A percentile compares a stretch with the other conserved stretches of the same genome.
Evolutionary conservation across 2,329 filamentous ascomycete species (phyloP).

Genomic region (Thelonectria rubi): DNA sequence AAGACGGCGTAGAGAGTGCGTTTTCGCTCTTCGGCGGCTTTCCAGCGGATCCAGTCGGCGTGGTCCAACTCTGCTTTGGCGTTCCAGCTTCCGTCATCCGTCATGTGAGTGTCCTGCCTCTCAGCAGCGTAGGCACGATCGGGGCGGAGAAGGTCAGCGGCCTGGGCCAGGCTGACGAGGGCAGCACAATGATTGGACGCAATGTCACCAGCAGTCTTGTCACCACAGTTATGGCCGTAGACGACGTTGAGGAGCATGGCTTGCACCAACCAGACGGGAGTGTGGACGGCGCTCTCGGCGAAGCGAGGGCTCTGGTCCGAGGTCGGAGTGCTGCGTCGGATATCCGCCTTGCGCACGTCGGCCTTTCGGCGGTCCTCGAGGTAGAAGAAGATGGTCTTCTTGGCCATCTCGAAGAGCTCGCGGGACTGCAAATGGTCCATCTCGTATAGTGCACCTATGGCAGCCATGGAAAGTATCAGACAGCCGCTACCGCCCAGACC

Average conservation of each 20-base stretch:
- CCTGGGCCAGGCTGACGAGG: conserved; percentile 87
- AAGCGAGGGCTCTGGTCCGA: conserved; percentile 58
- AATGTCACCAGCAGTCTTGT: conserved; percentile 90
- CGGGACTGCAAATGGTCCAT: conserved; percentile 81
- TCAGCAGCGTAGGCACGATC: conserved; percentile 56
- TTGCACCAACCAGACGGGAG: conserved; percentile 94
- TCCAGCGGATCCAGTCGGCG: conserved; percentile 84
- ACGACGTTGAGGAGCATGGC: conserved; percentile 97
- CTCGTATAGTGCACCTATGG: conserved; percentile 86
- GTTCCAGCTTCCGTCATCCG: conserved; percentile 60
- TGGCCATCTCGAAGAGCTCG: conserved; percentile 89
- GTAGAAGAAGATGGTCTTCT: conserved; percentile 94
- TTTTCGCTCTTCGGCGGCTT: conserved; percentile 87
- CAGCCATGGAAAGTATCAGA: conserved; percentile 82
- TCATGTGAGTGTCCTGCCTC: conserved; percentile 66
- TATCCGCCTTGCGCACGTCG: conserved; percentile 74
- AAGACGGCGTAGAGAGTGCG: conserved; percentile 93
- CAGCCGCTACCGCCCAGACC: conserved; percentile 83
- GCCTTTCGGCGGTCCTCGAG: conserved; percentile 90
- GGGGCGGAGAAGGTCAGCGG: conserved; percentile 74
- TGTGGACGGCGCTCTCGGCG: conserved; percentile 72
- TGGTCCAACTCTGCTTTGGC: conserved; percentile 60
- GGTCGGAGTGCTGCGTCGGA: conserved; percentile 61
- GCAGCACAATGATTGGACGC: conserved; percentile 92
- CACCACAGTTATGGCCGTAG: conserved; percentile 93